Evolutionary conservation across 257 asterid genomes (phyloP), one percentile per base, ranked within the genome.

Genomic region (Solanum rostratum): DNA sequence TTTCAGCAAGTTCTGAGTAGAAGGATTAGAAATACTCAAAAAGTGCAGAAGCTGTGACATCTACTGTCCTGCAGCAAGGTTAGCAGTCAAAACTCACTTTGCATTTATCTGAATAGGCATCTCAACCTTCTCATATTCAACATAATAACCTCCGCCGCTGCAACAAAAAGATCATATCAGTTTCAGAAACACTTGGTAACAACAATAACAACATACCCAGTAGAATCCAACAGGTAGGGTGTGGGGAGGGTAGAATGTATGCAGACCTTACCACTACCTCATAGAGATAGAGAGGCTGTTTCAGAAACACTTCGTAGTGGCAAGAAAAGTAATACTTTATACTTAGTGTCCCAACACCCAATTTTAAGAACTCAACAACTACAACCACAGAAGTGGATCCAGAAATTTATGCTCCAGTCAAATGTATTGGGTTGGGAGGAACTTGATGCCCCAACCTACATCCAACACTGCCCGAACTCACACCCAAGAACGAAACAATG

Each of bases 71-170:
- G 18, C 29, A 30, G 63, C 19, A n/a, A 6, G 73, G 55, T 57
- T 80, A 55, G 73, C 73, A 80, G 73, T 80, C 78, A 80, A 80
- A 13, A 80, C 54, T 57, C 52, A 41, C 4, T 46, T 69, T 10
- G 78, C 55, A 22, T 80, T 46, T 41, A 37, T 41, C 24, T 22
- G 60, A 20, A 22, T 76, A 76, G 39, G 18, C 16, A 69, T 70
- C 65, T 57, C 83, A 80, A 52, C 78, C 85, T 82, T 13, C 79
- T 84, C 71, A 68, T 66, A 11, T 83, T 90, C 88, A 92, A 88
- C 97, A 92, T 70, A 92, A 92, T 15, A 87, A 85, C 86, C 95
- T 88, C 52, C 91, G 90, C 24, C 81, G 87, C 93, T 92, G 92
- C 88, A 85, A 63, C 81, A 33, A 76, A 20, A 81, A 33, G 20